Conservation (phyloP, 2,329 filamentous ascomycete species). For the Claviceps sorghi region DNA sequence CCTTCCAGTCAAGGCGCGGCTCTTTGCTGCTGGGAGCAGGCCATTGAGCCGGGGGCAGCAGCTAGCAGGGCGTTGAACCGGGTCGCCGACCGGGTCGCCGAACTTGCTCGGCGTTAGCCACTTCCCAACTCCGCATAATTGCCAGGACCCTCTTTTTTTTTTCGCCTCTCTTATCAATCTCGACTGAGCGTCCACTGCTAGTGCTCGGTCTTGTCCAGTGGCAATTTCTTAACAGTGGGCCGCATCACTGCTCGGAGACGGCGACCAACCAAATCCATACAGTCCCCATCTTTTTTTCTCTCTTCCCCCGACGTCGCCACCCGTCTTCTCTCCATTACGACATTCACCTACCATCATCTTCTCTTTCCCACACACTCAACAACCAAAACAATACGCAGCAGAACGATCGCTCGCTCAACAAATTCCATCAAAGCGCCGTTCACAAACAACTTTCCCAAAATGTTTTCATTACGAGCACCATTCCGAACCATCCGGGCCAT, state of each 20-base stretch:
- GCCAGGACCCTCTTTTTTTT: no score
- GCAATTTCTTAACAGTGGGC: background rate
- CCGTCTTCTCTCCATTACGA: constrained; percentile 1
- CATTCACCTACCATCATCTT: background rate
- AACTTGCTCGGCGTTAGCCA: no score
- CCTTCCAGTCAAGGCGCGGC: no score
- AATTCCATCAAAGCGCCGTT: background rate
- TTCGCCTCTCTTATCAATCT: constrained; percentile 1
- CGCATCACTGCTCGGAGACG: background rate
- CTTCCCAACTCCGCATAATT: background rate
- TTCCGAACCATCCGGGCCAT: constrained; percentile 8
- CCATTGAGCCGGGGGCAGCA: no score
- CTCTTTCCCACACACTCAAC: background rate
- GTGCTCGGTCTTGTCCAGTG: background rate
- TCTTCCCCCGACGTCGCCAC: constrained; percentile 2
- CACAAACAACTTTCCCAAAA: background rate
- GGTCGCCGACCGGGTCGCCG: background rate
- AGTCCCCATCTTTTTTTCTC: background rate
- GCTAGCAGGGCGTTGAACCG: background rate
- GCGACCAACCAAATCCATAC: background rate
- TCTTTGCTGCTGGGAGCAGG: no score
- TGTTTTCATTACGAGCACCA: constrained; percentile 9
- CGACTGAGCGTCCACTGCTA: background rate
- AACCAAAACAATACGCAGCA: background rate
- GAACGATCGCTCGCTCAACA: background rate